Base-by-base conservation (phyloP, 441 rosid species). In the Breynia disticha region DNA sequence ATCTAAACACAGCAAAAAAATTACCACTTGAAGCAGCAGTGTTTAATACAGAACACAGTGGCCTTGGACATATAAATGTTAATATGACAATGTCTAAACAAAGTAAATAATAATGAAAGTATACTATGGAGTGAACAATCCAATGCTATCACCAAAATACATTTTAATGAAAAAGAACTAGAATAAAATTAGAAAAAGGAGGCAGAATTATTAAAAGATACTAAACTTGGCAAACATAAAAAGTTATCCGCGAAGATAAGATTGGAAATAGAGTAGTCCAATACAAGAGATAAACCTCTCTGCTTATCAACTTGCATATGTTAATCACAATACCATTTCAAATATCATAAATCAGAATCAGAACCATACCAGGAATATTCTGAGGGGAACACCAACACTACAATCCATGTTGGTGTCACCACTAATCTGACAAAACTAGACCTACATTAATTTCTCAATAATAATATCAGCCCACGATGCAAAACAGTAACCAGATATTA, bases 361-460 rank as follows among this genome's bases (percentile, higher is more conserved):
- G 81, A 70, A 62, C 77, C 87, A 79, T 84, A 79, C 82, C 82
- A 74, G 72, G 55, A 72, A 58, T 57, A 60, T 60, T 86, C 75
- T 55, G 82, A 67, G 70, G 75, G 61, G 56, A 66, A 74, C 77
- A 78, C 82, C 81, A 83, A 83, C 85, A 79, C 59, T 63, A 63
- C 47, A 55, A 60, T 61, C 70, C 71, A 69, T 75, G 81, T 68
- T 76, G 80, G 84, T 71, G 79, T 73, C 67, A 78, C 64, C 79
- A 73, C 57, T 65, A 51, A 71, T 71, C 71, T 72, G 69, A 74
- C 56, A 77, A 76, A 62, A 75, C 83, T 77, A 82, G 73, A 72
- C 81, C 81, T 79, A 75, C 82, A 77, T 71, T 66, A 75, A n/a
- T 66, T 66, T 69, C 77, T 69, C 76, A 68, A 64, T 52, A 68